phyloP scores from a whole-genome alignment of 1,284 basidiomycete genomes.

The Ganoderma lingzhi region DNA sequence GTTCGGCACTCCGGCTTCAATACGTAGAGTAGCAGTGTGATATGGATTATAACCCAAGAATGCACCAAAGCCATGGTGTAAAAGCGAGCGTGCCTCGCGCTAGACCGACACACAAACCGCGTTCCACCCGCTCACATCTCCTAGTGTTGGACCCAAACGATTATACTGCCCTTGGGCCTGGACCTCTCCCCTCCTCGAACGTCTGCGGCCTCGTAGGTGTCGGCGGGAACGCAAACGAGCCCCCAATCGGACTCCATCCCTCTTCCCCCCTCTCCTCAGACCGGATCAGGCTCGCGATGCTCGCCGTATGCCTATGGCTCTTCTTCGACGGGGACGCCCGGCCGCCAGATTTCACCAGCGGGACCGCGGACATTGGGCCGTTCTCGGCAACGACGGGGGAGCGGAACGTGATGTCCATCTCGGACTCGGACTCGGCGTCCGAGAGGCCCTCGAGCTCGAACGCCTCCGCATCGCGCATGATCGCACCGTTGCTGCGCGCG shows the following conservation, averaged over 20 bases:
- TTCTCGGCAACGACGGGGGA: constrained; percentile 60
- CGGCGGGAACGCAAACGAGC: constrained; percentile 54
- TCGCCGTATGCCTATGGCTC: constrained; percentile 78
- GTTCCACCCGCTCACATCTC: neutral
- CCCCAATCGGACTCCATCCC: constrained; percentile 79
- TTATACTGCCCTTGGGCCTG: constrained; percentile 19
- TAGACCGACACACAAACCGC: neutral
- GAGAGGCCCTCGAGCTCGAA: constrained; percentile 67
- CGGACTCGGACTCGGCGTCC: constrained; percentile 62
- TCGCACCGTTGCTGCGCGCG: constrained; percentile 37
- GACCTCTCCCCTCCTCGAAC: constrained; percentile 28
- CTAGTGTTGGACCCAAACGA: neutral
- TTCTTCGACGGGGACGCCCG: constrained; percentile 44
- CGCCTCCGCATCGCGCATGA: constrained; percentile 54
- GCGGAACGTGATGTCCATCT: constrained; percentile 73
- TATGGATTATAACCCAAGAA: neutral
- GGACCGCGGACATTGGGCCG: constrained; percentile 45
- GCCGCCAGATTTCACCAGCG: constrained; percentile 42
- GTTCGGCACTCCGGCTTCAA: neutral
- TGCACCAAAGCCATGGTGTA: neutral
- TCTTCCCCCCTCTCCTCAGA: constrained; percentile 78
- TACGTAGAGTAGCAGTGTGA: constrained; percentile 2
- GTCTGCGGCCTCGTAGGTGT: constrained; percentile 38
- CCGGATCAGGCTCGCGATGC: constrained; percentile 80
- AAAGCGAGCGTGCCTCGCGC: neutral